Evolutionary conservation across 225 moss, liverwort and hornwort genomes (phyloP).

Genomic region (Neckera pumila): DNA sequence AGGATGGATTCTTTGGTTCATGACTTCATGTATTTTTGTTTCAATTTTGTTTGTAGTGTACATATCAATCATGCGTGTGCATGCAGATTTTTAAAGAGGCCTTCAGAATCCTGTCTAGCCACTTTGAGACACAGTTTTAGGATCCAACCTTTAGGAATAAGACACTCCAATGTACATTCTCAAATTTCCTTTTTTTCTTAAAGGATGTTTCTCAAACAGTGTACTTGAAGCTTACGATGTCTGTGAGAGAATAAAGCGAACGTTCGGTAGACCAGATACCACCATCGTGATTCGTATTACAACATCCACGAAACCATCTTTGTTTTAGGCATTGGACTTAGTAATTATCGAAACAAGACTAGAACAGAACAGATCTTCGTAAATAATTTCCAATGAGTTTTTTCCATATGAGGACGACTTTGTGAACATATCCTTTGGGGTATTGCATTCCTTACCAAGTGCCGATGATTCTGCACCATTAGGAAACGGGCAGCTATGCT

Average conservation of each 20-base stretch:
- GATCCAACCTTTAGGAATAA: neutral
- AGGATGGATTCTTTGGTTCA: neutral
- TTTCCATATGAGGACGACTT: neutral
- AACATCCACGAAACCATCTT: neutral
- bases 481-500: neutral
- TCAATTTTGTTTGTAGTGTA: neutral
- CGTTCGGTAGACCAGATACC: neutral
- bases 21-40: neutral
- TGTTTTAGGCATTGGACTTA: neutral
- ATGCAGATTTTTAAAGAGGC: neutral
- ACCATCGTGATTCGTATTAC: neutral
- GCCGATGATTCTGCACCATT: neutral
- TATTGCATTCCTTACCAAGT: neutral
- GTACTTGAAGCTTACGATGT: neutral
- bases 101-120: neutral
- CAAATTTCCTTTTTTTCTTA: neutral
- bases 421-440: neutral
- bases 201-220: neutral
- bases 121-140: neutral
- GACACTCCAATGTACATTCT: neutral
- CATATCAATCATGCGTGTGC: neutral
- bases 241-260: neutral
- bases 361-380: neutral
- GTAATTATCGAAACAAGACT: neutral
- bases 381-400: neutral